These are phyloP conservation scores for Skeletonema tropicum DNA, from an alignment of 108 stramenopile species.

Conservation along the genomic window DNA sequence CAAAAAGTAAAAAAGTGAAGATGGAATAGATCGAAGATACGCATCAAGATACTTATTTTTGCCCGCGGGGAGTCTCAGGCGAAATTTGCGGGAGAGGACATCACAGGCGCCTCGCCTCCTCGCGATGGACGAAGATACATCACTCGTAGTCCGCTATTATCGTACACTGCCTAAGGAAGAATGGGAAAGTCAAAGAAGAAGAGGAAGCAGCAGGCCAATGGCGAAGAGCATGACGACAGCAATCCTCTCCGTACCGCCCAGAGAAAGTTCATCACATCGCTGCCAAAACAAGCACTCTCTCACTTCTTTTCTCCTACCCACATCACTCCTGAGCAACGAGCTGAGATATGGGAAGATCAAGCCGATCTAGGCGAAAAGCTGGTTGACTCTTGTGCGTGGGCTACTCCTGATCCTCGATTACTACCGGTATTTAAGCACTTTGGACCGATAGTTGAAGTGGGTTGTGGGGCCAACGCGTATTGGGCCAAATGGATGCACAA, in stretches of 20 bases:
- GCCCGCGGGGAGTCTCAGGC: background rate
- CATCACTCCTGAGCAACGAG: conserved; percentile 63
- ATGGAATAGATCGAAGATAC: too few species aligned
- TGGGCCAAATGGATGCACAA: conserved; percentile 67
- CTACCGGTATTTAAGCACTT: conserved; percentile 70
- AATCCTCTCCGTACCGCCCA: conserved; percentile 67
- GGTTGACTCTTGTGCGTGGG: conserved; percentile 82
- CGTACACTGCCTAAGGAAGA: background rate
- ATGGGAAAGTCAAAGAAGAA: conserved; percentile 26
- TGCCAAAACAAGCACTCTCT: conserved; percentile 47
- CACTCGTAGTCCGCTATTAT: too few species aligned
- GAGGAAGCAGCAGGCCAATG: background rate
- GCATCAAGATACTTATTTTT: background rate
- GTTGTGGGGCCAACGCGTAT: conserved; percentile 88
- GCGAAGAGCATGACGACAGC: background rate
- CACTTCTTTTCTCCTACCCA: conserved; percentile 66
- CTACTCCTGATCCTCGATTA: conserved; percentile 66
- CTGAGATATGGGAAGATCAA: conserved; percentile 78
- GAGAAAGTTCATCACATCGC: conserved; percentile 48
- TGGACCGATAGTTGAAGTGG: conserved; percentile 82
- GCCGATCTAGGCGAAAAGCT: conserved; percentile 81
- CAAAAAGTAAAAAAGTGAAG: too few species aligned
- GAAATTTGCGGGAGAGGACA: background rate
- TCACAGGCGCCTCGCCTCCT: too few species aligned
- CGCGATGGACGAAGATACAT: too few species aligned